Percentiles rank a stretch among this genome's conserved stretches.
Conservation (phyloP, 1,284 basidiomycete species). For the Cryptococcus sp. region DNA sequence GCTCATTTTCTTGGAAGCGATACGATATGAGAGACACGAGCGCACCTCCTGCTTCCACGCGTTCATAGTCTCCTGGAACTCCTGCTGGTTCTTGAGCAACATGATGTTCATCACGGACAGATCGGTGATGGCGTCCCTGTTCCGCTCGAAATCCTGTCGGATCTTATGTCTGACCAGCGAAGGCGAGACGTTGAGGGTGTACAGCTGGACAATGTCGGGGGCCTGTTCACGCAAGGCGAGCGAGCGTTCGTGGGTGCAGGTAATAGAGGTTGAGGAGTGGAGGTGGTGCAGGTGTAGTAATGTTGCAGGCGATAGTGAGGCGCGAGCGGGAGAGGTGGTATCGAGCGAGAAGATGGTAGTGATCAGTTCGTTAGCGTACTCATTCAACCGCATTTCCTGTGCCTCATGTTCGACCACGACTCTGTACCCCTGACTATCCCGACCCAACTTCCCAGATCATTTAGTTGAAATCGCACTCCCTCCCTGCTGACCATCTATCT, state of each 20-base stretch:
- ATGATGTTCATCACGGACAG: conserved; percentile 82
- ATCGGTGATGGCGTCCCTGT: conserved; percentile 76
- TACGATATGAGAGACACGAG: not conserved
- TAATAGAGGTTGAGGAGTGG: not conserved
- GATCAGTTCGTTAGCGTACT: no score
- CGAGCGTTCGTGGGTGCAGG: no score
- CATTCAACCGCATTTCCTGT: no score
- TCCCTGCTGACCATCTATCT: no score
- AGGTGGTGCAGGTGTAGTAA: not conserved
- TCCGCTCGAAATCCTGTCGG: conserved; percentile 83
- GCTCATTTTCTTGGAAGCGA: not conserved
- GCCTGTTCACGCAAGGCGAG: conserved; percentile 60
- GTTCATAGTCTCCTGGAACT: conserved; percentile 94
- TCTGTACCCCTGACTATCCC: no score
- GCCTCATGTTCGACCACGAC: no score
- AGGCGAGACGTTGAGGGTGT: conserved; percentile 80
- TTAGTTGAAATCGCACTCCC: no score
- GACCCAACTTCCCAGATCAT: no score
- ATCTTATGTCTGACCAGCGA: conserved; percentile 80
- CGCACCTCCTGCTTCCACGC: conserved; percentile 77
- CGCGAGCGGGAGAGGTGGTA: not conserved
- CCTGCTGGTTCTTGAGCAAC: conserved; percentile 80
- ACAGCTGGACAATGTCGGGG: conserved; percentile 82
- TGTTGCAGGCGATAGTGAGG: not conserved
- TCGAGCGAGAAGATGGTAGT: no score